Base-by-base conservation (phyloP, 805 yeast species). In the Lipomyces orientalis region DNA sequence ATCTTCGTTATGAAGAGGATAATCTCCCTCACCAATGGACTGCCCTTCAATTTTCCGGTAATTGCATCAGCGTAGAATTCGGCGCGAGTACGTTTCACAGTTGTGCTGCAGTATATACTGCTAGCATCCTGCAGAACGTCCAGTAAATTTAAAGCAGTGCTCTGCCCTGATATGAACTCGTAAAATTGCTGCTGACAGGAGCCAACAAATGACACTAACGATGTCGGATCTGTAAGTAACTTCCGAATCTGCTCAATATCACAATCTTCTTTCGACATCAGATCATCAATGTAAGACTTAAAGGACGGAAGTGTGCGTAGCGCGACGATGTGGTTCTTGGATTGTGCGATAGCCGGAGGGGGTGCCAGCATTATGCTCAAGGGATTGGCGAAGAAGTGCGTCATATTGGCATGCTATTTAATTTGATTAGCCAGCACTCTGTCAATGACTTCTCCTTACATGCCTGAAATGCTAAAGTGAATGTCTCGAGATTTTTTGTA, bases 221-320 rank as follows among this genome's bases (percentile, higher is more conserved):
- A 29, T 14, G n/a, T 34, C 22, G 34, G 14, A n/a, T 35, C 35
- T 16, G 52, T 16, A n/a, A 64, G 54, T 14, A 64, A 39, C n/a
- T 10, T 43, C 5, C 43, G 29, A n/a, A 62, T 46, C 4, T 19
- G 19, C 9, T 12, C 9, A 5, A 46, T n/a, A 29, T 34, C 46
- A 29, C 19, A n/a, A n/a, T 51, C 39, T 9, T 51, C 12, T 10
- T 16, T 22, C 37, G 34, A 10, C 9, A 57, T 29, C 34, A 12
- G 10, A 19, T n/a, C 7, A 6, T 19, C 22, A 19, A 69, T 52
- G 25, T 64, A 64, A 29, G 49, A 46, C 19, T 60, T 46, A 31
- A 81, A 81, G 0, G 84, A 80, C 0, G 81, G 80, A 39, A 81
- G 70, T 72, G 75, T 73, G 52, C 81, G 73, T 1, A 81, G 62